These are phyloP conservation scores for Rhazya stricta DNA, from an alignment of 257 asterid species.

Conservation along the genomic window DNA sequence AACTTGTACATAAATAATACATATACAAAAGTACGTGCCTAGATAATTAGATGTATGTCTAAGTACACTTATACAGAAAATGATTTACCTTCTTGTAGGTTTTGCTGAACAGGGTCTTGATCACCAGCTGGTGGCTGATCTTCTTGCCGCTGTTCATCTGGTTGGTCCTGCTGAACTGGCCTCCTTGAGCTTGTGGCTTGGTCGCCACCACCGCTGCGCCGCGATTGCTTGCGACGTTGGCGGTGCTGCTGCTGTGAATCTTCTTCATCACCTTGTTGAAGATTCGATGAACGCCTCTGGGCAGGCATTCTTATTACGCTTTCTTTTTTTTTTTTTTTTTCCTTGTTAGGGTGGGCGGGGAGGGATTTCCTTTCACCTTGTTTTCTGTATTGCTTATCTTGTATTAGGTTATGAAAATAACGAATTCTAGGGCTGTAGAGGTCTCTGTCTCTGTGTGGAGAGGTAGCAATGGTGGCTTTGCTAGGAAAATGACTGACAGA, in stretches of 20 bases:
- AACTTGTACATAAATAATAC: too few species aligned
- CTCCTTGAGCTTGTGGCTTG: constrained; percentile 10
- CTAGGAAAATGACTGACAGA: constrained; percentile 4
- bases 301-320: constrained; percentile 29
- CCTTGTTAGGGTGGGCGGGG: too few species aligned
- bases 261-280: constrained; percentile 20
- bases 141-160: constrained; percentile 8
- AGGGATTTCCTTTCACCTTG: background rate
- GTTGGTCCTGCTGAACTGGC: constrained; percentile 9
- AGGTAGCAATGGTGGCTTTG: constrained; percentile 7
- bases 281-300: constrained; percentile 26
- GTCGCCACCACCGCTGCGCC: constrained; percentile 12
- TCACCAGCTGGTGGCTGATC: constrained; percentile 12
- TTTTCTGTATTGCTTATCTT: background rate
- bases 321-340: background rate
- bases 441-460: background rate
- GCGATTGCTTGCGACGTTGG: constrained; percentile 26
- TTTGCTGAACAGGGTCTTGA: constrained; percentile 19
- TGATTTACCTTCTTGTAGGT: constrained; percentile 23
- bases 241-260: constrained; percentile 12
- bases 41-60: background rate
- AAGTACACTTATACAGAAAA: background rate
- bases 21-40: background rate
- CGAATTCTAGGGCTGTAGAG: background rate
- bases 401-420: background rate